Evolutionary conservation across 2,329 filamentous ascomycete genomes (phyloP).

Genomic region (Stachybotrys chartarum): DNA sequence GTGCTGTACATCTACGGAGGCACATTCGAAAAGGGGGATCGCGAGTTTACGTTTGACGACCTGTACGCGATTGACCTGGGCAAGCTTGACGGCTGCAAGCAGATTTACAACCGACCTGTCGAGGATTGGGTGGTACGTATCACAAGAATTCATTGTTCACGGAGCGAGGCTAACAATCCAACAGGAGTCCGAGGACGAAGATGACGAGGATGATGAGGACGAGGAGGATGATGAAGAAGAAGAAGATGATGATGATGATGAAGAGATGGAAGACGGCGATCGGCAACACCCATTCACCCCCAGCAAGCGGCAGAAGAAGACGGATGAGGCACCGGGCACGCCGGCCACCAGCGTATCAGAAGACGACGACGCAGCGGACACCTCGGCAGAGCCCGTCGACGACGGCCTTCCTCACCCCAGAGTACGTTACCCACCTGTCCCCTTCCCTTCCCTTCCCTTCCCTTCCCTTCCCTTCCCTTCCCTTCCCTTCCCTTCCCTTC

Average conservation of each 20-base stretch:
- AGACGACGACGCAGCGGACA: conserved; percentile 41
- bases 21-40: conserved; percentile 89
- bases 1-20: conserved; percentile 91
- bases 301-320: conserved; percentile 51
- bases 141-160: neutral
- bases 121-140: conserved; percentile 68
- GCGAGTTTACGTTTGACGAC: conserved; percentile 94
- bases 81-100: conserved; percentile 88
- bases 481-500: neutral
- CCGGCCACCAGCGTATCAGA: conserved; percentile 21
- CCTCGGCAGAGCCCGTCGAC: conserved; percentile 47
- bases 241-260: conserved; percentile 46
- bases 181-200: conserved; percentile 52
- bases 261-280: conserved; percentile 43
- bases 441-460: neutral
- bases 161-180: conserved; percentile 7
- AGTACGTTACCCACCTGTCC: conserved; percentile 25
- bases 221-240: conserved; percentile 56
- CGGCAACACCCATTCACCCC: conserved; percentile 36
- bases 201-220: conserved; percentile 51
- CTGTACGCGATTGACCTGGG: conserved; percentile 90
- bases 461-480: neutral
- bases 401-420: conserved; percentile 69
- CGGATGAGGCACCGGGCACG: conserved; percentile 33
- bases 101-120: conserved; percentile 79